A percentile compares a stretch with the other conserved stretches of the same genome.
Evolutionary conservation across 1,284 basidiomycete genomes (phyloP).

Genomic region (Trichosporon inkin): DNA sequence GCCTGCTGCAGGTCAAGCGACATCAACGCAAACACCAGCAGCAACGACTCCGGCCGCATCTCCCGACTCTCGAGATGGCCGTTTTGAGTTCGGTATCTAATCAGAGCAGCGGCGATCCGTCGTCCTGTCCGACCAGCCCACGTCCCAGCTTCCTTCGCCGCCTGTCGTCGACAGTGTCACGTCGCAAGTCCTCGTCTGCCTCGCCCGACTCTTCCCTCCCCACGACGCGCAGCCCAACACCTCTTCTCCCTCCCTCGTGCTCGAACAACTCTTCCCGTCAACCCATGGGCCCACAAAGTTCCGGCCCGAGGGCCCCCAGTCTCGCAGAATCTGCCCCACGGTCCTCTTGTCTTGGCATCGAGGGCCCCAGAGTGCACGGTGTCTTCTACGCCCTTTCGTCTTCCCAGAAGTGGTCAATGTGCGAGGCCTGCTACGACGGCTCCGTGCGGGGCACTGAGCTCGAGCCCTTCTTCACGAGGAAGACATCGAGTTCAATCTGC

Average conservation of each 20-base stretch:
- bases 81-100: conserved; percentile 7
- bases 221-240: not conserved
- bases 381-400: not conserved
- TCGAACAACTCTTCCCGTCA: not conserved
- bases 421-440: not conserved
- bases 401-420: not conserved
- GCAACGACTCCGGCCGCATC: not conserved
- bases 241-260: not conserved
- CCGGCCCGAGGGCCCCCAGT: not conserved
- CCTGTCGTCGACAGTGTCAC: not conserved
- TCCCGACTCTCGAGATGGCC: not conserved
- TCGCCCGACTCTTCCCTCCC: not conserved
- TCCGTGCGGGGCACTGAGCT: not conserved
- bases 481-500: not conserved
- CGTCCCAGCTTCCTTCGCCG: not conserved
- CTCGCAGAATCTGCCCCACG: not conserved
- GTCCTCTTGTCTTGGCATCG: conserved; percentile 3
- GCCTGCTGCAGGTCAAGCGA: too few species aligned
- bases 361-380: conserved; percentile 9
- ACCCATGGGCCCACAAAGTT: not conserved
- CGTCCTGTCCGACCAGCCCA: not conserved
- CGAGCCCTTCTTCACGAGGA: not conserved
- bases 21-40: too few species aligned
- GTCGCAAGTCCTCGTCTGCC: not conserved
- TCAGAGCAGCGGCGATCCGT: not conserved